phyloP scores from a whole-genome alignment of 768 basidiomycete species.

The Rhodotorula babjevae region DNA sequence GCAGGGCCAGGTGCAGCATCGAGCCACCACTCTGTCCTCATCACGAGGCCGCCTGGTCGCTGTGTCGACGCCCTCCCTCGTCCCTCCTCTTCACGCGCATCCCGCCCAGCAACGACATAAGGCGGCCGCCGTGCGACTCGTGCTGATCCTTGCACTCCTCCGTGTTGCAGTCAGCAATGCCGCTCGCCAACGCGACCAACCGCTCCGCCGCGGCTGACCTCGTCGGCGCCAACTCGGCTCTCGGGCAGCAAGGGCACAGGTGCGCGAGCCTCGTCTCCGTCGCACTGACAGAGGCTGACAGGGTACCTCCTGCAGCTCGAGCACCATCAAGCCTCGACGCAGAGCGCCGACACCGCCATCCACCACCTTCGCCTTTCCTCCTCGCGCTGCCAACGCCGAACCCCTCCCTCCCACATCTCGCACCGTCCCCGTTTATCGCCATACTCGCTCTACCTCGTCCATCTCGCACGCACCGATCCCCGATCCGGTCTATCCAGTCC shows the following conservation, averaged over 20 bases:
- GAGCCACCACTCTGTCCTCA: no score
- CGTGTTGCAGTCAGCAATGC: neutral
- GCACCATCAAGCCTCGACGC: neutral
- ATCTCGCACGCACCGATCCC: conserved; percentile 18
- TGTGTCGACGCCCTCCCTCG: no score
- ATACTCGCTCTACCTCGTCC: conserved; percentile 2
- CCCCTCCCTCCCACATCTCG: neutral
- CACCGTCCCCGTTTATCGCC: neutral
- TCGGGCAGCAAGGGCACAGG: neutral
- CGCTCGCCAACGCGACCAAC: conserved; percentile 1
- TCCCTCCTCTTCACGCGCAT: no score
- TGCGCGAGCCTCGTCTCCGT: no score
- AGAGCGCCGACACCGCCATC: conserved; percentile 11
- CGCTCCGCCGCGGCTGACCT: neutral
- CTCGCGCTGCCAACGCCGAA: neutral
- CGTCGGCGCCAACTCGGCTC: neutral
- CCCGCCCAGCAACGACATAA: no score
- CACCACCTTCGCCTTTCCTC: neutral
- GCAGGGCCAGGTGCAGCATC: no score
- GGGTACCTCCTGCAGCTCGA: neutral
- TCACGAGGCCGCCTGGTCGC: no score
- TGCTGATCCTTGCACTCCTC: neutral
- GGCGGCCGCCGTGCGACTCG: no score
- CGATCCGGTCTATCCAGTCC: conserved; percentile 20
- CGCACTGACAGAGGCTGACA: no score